These are phyloP conservation scores for Mycena rosella DNA, from an alignment of 768 basidiomycete species.

Conservation along the genomic window DNA sequence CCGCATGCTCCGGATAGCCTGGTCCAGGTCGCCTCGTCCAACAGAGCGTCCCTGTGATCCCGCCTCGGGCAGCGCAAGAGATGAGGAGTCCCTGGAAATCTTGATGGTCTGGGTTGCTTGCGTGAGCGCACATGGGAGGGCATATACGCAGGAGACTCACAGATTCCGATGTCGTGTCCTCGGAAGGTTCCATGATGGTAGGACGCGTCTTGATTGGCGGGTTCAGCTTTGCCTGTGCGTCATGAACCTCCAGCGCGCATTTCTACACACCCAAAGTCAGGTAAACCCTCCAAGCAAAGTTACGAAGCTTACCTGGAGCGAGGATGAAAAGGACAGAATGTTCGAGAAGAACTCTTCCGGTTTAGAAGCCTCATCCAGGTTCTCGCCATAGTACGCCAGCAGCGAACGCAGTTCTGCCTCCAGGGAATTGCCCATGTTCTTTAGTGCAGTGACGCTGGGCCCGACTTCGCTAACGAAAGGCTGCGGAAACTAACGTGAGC, in stretches of 20 bases:
- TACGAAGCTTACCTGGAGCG: conserved; percentile 66
- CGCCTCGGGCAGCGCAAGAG: conserved; percentile 46
- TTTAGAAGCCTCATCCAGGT: conserved; percentile 67
- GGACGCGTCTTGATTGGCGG: conserved; percentile 41
- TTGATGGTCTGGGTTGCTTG: conserved; percentile 58
- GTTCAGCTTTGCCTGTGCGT: conserved; percentile 55
- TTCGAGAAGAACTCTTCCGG: conserved; percentile 88
- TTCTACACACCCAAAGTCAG: conserved; percentile 61
- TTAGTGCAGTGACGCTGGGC: conserved; percentile 73
- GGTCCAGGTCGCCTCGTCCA: conserved; percentile 85
- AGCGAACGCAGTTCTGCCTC: conserved; percentile 72
- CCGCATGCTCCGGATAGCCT: conserved; percentile 85
- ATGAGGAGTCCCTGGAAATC: conserved; percentile 40
- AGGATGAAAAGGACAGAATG: conserved; percentile 80
- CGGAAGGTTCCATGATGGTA: conserved; percentile 40
- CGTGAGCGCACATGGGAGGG: conserved; percentile 18
- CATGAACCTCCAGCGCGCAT: conserved; percentile 77
- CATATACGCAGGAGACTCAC: conserved; percentile 34
- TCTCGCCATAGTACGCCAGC: conserved; percentile 84
- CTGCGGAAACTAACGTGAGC: conserved; percentile 41
- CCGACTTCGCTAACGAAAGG: conserved; percentile 65
- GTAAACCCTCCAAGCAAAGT: neutral
- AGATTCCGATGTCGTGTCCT: conserved; percentile 37
- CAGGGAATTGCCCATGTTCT: conserved; percentile 68
- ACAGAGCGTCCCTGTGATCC: conserved; percentile 65